Conservation (phyloP, 805 yeast genomes). For the Candida namnaoensis region DNA sequence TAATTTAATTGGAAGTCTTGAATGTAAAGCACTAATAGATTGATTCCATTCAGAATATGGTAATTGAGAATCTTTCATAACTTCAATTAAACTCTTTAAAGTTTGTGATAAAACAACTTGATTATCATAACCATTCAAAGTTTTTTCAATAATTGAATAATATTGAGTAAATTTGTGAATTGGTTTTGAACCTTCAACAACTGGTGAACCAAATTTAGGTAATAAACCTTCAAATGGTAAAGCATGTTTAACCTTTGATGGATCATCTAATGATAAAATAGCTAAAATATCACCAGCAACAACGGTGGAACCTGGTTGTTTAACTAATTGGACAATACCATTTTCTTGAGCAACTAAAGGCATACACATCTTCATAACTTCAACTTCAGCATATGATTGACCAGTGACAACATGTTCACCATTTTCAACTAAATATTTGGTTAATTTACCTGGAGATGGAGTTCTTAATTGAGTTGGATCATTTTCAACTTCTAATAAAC, state of each 20-base stretch:
- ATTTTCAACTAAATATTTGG: constrained; percentile 84
- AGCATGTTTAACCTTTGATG: constrained; percentile 95
- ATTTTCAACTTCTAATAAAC: constrained; percentile 87
- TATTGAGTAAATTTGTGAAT: constrained; percentile 60
- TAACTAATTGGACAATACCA: constrained; percentile 85
- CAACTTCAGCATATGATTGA: constrained; percentile 96
- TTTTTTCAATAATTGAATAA: constrained; percentile 60
- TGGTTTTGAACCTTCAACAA: constrained; percentile 75
- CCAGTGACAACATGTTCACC: constrained; percentile 92
- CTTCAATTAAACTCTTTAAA: constrained; percentile 60
- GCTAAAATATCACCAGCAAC: constrained; percentile 97
- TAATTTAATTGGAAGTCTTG: constrained; percentile 75
- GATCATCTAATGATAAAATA: constrained; percentile 89
- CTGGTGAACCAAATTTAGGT: constrained; percentile 82
- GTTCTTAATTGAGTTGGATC: constrained; percentile 98
- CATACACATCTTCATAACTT: constrained; percentile 99
- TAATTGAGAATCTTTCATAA: constrained; percentile 69
- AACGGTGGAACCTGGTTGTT: constrained; percentile 97
- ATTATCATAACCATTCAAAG: constrained; percentile 87
- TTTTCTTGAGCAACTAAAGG: constrained; percentile 90
- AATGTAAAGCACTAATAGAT: constrained; percentile 83
- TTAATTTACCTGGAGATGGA: constrained; percentile 98
- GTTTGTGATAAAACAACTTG: constrained; percentile 89
- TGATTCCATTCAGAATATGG: constrained; percentile 92
- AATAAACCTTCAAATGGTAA: constrained; percentile 89